Evolutionary conservation across 352 stramenopile genomes (phyloP).

Genomic region (Pythium dissotocum): DNA sequence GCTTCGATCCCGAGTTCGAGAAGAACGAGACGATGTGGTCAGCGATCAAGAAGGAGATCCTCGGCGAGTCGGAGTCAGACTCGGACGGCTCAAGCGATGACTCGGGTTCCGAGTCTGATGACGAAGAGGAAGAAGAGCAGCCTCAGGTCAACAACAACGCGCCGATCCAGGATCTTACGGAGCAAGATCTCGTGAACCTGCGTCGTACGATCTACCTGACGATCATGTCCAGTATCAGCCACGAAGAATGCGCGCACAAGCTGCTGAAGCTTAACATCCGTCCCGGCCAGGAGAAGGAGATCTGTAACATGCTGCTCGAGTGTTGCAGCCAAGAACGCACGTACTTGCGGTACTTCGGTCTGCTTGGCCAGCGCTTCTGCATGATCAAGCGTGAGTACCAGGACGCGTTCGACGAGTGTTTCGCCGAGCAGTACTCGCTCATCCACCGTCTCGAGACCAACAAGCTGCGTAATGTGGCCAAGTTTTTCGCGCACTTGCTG

Average conservation of each 20-base stretch:
- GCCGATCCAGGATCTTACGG: slow-evolving; percentile 96
- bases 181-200: slow-evolving; percentile 97
- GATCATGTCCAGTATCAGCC: slow-evolving; percentile 99
- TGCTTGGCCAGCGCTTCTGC: slow-evolving; percentile 97
- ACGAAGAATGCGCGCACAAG: slow-evolving; percentile 99
- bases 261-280: slow-evolving; percentile 98
- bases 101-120: slow-evolving; percentile 54
- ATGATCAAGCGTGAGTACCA: slow-evolving; percentile 96
- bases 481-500: slow-evolving; percentile 98
- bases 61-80: slow-evolving; percentile 92
- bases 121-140: slow-evolving; percentile 44
- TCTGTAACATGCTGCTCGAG: slow-evolving; percentile 99
- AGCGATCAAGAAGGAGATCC: slow-evolving; percentile 95
- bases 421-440: slow-evolving; percentile 93
- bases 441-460: slow-evolving; percentile 99
- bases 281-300: slow-evolving; percentile 94
- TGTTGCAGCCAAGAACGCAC: slow-evolving; percentile 98
- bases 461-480: slow-evolving; percentile 98
- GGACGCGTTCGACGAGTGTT: slow-evolving; percentile 94
- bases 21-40: slow-evolving; percentile 97
- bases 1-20: slow-evolving; percentile 93
- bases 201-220: slow-evolving; percentile 99
- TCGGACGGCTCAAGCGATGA: slow-evolving; percentile 52
- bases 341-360: slow-evolving; percentile 96
- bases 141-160: slow-evolving; percentile 16